Evolutionary conservation across 2,329 filamentous ascomycete species (phyloP).

Genomic region (Aspergillus ochraceus): DNA sequence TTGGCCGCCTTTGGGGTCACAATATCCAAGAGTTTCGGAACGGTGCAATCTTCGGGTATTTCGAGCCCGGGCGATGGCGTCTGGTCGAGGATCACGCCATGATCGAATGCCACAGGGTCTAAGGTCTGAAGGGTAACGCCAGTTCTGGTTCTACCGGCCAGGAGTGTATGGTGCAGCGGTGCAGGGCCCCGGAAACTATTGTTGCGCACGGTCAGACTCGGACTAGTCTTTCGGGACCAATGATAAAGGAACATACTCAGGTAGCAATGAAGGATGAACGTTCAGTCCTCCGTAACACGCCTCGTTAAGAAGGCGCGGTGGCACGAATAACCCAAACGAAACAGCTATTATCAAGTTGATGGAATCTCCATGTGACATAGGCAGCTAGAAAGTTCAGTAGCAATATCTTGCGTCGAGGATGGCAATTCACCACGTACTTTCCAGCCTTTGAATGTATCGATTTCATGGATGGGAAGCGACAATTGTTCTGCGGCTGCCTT

Average conservation of each 20-base stretch:
- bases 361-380: constrained; percentile 42
- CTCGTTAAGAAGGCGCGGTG: constrained; percentile 67
- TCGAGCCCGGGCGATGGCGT: constrained; percentile 57
- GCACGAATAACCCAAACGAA: constrained; percentile 90
- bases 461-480: constrained; percentile 67
- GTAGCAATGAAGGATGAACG: constrained; percentile 87
- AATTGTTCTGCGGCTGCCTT: constrained; percentile 64
- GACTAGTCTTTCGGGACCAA: background rate
- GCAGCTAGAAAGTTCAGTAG: constrained; percentile 49
- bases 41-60: constrained; percentile 52
- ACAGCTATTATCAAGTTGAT: constrained; percentile 86
- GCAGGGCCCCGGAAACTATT: constrained; percentile 76
- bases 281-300: constrained; percentile 87
- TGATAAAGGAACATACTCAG: constrained; percentile 58
- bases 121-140: constrained; percentile 88
- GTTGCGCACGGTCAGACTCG: background rate
- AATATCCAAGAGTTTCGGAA: constrained; percentile 51
- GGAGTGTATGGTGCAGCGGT: constrained; percentile 80
- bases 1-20: constrained; percentile 66
- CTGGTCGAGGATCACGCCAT: constrained; percentile 73
- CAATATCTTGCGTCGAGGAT: constrained; percentile 1
- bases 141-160: constrained; percentile 60
- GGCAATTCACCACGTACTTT: constrained; percentile 51
- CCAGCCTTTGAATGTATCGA: constrained; percentile 83
- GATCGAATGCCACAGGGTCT: constrained; percentile 73